phyloP scores from a whole-genome alignment of 768 basidiomycete species.

The Megacollybia marginata region DNA sequence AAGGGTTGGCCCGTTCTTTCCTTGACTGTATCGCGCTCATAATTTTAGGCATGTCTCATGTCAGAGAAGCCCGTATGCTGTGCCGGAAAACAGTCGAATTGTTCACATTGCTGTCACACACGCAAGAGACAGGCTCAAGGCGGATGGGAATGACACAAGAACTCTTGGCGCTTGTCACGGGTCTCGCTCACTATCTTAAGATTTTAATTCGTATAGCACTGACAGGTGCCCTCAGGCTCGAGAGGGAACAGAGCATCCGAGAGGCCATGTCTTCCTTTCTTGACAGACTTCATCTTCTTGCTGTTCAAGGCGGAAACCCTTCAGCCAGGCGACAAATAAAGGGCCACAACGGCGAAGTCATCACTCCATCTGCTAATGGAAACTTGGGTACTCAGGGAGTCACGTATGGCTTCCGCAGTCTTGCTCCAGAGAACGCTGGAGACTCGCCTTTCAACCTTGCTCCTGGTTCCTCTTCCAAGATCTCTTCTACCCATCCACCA shows the following conservation, averaged over 20 bases:
- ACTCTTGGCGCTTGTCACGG: slow-evolving; percentile 92
- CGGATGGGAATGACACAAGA: slow-evolving; percentile 54
- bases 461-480: slow-evolving; percentile 39
- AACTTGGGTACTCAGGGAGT: slow-evolving; percentile 81
- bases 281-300: slow-evolving; percentile 65
- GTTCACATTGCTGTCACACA: slow-evolving; percentile 92
- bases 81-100: slow-evolving; percentile 99
- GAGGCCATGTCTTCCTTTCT: slow-evolving; percentile 87
- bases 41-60: slow-evolving; percentile 81
- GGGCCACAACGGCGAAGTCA: slow-evolving; percentile 60
- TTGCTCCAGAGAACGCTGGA: slow-evolving; percentile 87
- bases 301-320: slow-evolving; percentile 73
- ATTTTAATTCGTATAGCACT: slow-evolving; percentile 97
- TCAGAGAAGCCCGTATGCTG: slow-evolving; percentile 95
- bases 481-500: slow-evolving; percentile 63
- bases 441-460: slow-evolving; percentile 64
- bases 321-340: slow-evolving; percentile 70
- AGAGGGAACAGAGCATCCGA: slow-evolving; percentile 77
- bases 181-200: slow-evolving; percentile 98
- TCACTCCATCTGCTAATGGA: slow-evolving; percentile 33
- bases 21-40: slow-evolving; percentile 5
- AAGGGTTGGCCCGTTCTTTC: slow-evolving; percentile 54
- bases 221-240: slow-evolving; percentile 91
- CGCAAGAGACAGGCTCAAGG: slow-evolving; percentile 85
- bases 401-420: slow-evolving; percentile 87